Conservation (phyloP, 371 early-diverging fungal species). For the Actinomortierella wolfii region DNA sequence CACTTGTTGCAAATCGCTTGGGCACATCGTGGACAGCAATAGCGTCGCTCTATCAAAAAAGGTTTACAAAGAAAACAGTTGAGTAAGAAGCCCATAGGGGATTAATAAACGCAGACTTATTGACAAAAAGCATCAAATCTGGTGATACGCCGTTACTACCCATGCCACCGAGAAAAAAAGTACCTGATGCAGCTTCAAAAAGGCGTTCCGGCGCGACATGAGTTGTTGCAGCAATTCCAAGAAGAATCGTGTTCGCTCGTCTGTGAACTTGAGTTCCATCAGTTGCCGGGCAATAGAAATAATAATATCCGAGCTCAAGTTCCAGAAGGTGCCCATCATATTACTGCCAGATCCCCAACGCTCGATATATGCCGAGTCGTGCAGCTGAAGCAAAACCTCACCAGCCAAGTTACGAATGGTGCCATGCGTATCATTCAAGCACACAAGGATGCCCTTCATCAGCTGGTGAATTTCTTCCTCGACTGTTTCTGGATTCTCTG, state of each 20-base stretch:
- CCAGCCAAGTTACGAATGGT: slow-evolving; percentile 74
- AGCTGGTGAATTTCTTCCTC: slow-evolving; percentile 68
- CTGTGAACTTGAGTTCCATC: slow-evolving; percentile 55
- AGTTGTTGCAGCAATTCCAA: slow-evolving; percentile 65
- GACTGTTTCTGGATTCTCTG: slow-evolving; percentile 51
- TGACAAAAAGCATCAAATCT: slow-evolving; percentile 2
- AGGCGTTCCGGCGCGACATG: slow-evolving; percentile 65
- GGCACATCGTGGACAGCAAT: slow-evolving; percentile 59
- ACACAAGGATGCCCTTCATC: slow-evolving; percentile 71
- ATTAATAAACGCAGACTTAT: background rate
- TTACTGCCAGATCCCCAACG: slow-evolving; percentile 64
- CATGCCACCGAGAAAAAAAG: no score
- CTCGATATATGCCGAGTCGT: slow-evolving; percentile 61
- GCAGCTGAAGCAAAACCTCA: slow-evolving; percentile 69
- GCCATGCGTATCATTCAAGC: slow-evolving; percentile 63
- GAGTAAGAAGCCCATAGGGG: no score
- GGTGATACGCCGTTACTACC: background rate
- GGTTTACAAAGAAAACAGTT: no score
- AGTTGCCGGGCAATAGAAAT: slow-evolving; percentile 56
- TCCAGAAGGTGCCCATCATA: slow-evolving; percentile 73
- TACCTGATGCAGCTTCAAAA: slow-evolving; percentile 59
- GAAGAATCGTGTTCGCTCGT: slow-evolving; percentile 58
- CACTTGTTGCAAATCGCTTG: slow-evolving; percentile 72
- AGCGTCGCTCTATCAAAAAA: slow-evolving; percentile 46
- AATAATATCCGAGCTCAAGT: slow-evolving; percentile 63